These are phyloP conservation scores for Apophysomyces elegans DNA, from an alignment of 371 early-diverging fungal genomes.

Conservation along the genomic window DNA sequence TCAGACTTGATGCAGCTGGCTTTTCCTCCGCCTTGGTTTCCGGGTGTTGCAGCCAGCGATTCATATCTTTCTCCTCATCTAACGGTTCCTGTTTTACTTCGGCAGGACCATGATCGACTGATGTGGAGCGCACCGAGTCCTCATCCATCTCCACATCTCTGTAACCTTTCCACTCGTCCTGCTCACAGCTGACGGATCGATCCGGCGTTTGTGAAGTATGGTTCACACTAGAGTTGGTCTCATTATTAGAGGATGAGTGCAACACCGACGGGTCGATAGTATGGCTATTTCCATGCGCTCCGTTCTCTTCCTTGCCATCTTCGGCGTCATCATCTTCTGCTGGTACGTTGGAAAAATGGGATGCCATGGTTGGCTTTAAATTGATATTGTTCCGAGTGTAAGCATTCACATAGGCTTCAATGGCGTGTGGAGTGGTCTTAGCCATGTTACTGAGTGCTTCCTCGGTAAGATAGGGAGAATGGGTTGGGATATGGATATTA, in stretches of 20 bases:
- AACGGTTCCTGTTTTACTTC: constrained; percentile 5
- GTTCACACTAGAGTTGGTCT: constrained; percentile 42
- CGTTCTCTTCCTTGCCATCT: neutral
- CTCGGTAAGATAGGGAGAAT: constrained; percentile 45
- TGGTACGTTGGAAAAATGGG: constrained; percentile 31
- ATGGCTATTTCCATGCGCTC: neutral
- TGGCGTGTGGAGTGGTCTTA: constrained; percentile 39
- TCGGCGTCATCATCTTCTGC: constrained; percentile 8
- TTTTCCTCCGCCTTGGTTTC: constrained; percentile 5
- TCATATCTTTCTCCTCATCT: constrained; percentile 10
- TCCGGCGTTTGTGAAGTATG: neutral
- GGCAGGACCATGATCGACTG: neutral
- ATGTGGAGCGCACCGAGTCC: neutral
- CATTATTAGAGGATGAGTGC: constrained; percentile 44
- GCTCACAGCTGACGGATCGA: neutral
- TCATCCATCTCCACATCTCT: constrained; percentile 13
- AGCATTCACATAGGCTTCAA: constrained; percentile 45
- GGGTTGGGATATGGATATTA: constrained; percentile 43
- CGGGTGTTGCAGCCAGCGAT: constrained; percentile 9
- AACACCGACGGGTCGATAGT: neutral
- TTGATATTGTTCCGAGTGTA: constrained; percentile 42
- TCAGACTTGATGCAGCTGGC: constrained; percentile 34
- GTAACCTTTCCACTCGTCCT: neutral
- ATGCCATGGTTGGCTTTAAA: constrained; percentile 41
- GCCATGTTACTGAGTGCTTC: constrained; percentile 37